Base-by-base conservation (phyloP, 108 stramenopile genomes). In the Skeletonema costatum region DNA sequence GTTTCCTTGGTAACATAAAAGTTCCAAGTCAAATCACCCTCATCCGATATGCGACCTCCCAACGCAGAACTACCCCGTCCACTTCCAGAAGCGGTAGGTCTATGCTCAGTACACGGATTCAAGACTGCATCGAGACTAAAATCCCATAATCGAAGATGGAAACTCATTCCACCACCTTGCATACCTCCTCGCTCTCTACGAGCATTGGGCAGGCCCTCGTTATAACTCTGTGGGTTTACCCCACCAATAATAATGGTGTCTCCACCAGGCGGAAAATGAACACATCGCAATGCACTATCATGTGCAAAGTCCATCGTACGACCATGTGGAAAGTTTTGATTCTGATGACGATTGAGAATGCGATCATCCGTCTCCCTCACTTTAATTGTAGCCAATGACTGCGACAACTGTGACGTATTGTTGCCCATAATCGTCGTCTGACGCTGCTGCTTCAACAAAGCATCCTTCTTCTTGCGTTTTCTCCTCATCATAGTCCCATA, bases 231-330 rank as follows among this genome's bases (percentile, higher is more conserved):
- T 17, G 87, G 81, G 85, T 97, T 97, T 19, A 94, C 92, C 33
- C 94, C 97, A 10, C 97, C 98, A 42, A 98, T 83, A 69, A 98
- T 93, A 61, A 98, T 72, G 0, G 85, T 74, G 13, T 71, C 70
- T 46, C 96, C 96, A 71, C 73, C 71, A 0, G 98, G 98, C 19
- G 92, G 88, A 74, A 98, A 98, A 67, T 97, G 93, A 2, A 98
- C 96, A 65, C 98, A 98, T 16, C 98, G 93, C 56, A 98, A 76
- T 29, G 76, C 63, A 44, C n/a, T 50, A 39, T 73, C 73, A 64
- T 83, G 82, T 39, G 35, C 32, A 60, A 83, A 73, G 44, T 77
- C 69, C 17, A 74, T 35, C 11, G 77, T 86, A 33, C 75, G 83
- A 60, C 78, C 44, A 65, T 63, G 65, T 13, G 81, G 75, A 44